These are phyloP conservation scores for Apiotrichum montevideense DNA, from an alignment of 1,284 basidiomycete genomes.

Conservation along the genomic window DNA sequence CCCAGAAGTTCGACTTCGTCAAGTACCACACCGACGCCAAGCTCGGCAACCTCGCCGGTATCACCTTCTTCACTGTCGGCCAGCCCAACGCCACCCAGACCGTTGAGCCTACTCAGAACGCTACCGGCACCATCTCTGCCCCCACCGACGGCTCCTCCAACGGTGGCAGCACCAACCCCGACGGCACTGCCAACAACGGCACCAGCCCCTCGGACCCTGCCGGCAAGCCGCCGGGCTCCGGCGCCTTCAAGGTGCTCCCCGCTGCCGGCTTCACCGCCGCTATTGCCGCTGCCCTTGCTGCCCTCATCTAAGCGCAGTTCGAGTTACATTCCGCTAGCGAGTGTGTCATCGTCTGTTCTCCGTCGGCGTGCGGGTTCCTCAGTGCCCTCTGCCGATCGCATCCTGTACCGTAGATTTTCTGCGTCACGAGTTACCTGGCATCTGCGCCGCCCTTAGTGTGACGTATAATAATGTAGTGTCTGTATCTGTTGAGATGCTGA, in stretches of 20 bases:
- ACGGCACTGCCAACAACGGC: neutral
- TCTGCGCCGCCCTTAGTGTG: neutral
- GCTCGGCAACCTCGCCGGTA: slow-evolving; percentile 42
- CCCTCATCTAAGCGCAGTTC: slow-evolving; percentile 14
- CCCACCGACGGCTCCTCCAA: slow-evolving; percentile 11
- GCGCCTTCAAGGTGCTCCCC: neutral
- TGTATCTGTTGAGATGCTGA: too few relatives aligned
- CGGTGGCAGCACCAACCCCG: slow-evolving; percentile 7
- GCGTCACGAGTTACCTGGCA: neutral
- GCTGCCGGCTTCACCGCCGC: slow-evolving; percentile 4
- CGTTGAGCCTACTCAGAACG: slow-evolving; percentile 23
- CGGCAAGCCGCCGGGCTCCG: neutral
- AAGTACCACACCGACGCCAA: slow-evolving; percentile 37
- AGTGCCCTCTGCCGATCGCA: too few relatives aligned
- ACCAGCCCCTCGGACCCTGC: neutral
- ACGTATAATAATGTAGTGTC: slow-evolving; percentile 8
- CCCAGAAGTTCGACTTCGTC: slow-evolving; percentile 53
- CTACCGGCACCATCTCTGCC: neutral
- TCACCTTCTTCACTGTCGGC: slow-evolving; percentile 68
- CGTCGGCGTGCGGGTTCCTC: neutral
- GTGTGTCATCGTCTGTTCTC: neutral
- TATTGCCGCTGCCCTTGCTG: slow-evolving; percentile 23
- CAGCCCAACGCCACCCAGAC: slow-evolving; percentile 53
- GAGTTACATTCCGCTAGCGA: neutral
- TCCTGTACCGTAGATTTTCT: neutral